A percentile compares a stretch with the other conserved stretches of the same genome.
These are phyloP conservation scores for Suillus fuscotomentosus DNA, from an alignment of 768 basidiomycete genomes.

Conservation along the genomic window DNA sequence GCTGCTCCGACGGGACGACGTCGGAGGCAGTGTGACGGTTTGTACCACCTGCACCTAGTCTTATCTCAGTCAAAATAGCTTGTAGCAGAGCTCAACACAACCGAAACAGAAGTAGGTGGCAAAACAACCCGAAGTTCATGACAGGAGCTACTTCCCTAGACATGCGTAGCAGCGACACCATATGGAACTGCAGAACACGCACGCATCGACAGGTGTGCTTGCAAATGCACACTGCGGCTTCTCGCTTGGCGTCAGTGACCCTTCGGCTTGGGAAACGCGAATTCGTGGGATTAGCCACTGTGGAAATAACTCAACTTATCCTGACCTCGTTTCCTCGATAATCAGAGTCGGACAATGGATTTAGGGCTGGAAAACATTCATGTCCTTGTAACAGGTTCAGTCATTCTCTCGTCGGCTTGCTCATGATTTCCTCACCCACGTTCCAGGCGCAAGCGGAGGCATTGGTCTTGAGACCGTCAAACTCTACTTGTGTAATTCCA, in stretches of 20 bases:
- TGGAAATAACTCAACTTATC: background rate
- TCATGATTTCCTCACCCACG: background rate
- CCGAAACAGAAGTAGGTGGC: background rate
- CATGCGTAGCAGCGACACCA: background rate
- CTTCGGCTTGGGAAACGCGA: background rate
- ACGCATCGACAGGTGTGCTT: background rate
- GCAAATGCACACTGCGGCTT: background rate
- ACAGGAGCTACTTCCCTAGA: background rate
- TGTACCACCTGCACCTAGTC: too few relatives aligned
- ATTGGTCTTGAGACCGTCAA: slow-evolving; percentile 68
- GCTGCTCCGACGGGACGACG: background rate
- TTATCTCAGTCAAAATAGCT: too few relatives aligned
- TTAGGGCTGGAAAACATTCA: slow-evolving; percentile 45
- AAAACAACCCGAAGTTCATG: background rate
- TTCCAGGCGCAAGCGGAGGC: slow-evolving; percentile 67
- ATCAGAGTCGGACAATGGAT: slow-evolving; percentile 39
- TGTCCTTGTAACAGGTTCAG: slow-evolving; percentile 40
- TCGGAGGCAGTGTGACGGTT: background rate
- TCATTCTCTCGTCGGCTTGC: background rate
- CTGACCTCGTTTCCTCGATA: background rate
- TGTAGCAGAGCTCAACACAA: too few relatives aligned
- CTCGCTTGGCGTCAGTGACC: background rate
- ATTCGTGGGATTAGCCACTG: background rate
- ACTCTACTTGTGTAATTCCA: slow-evolving; percentile 51
- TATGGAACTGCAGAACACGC: too few relatives aligned